Conservation (phyloP, 2,329 filamentous ascomycete species). For the Basipetospora chlamydospora region DNA sequence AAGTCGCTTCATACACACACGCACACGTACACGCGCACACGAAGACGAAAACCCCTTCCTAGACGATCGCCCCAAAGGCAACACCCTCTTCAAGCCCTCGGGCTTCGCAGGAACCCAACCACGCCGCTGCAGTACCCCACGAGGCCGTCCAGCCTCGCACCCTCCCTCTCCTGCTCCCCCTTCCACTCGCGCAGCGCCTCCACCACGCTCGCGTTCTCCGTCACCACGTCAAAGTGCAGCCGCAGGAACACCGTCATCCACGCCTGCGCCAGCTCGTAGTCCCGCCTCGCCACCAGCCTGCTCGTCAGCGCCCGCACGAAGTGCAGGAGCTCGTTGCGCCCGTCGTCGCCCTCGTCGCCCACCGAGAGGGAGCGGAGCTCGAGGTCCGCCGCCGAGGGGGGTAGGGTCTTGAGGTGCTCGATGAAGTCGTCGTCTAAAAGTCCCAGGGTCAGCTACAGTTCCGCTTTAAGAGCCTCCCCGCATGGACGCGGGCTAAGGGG, state of each 20-base stretch:
- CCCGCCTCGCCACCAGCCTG: slow-evolving; percentile 51
- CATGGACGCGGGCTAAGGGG: no score
- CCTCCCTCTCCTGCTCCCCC: slow-evolving; percentile 55
- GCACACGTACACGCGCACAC: no score
- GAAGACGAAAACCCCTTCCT: no score
- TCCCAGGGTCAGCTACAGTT: no score
- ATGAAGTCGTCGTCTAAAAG: slow-evolving; percentile 49
- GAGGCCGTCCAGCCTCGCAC: slow-evolving; percentile 54
- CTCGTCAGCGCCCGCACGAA: slow-evolving; percentile 73
- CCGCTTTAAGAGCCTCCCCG: no score
- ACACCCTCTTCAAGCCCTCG: slow-evolving; percentile 29
- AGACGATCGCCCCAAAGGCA: no score
- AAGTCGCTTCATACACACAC: no score
- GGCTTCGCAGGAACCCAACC: slow-evolving; percentile 61
- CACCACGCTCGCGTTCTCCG: slow-evolving; percentile 37
- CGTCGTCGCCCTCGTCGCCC: slow-evolving; percentile 21
- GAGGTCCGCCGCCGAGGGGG: slow-evolving; percentile 75
- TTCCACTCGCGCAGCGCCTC: slow-evolving; percentile 55
- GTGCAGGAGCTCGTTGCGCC: slow-evolving; percentile 55
- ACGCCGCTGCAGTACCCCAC: slow-evolving; percentile 84
- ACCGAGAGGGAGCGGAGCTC: slow-evolving; percentile 68
- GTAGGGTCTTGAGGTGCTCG: slow-evolving; percentile 62
- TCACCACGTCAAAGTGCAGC: slow-evolving; percentile 51
- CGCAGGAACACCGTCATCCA: slow-evolving; percentile 95
- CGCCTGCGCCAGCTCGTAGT: slow-evolving; percentile 88